Percentiles rank a stretch among this genome's conserved stretches.
Conservation (phyloP, 768 basidiomycete species). For the Thelephora ganbajun region DNA sequence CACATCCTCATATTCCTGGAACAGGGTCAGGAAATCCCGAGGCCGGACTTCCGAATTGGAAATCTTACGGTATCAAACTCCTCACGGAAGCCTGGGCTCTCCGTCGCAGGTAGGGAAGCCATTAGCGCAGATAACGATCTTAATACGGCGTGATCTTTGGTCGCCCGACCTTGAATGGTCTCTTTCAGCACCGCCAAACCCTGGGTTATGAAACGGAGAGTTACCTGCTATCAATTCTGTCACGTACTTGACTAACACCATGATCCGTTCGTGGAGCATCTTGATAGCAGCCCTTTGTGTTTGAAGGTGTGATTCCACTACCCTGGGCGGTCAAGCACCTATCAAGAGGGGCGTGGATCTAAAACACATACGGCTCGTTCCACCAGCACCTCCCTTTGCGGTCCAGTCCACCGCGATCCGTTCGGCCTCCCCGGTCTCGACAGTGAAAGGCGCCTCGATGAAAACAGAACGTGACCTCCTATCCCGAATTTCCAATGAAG, state of each 20-base stretch:
- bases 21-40: background rate
- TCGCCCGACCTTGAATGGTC: conserved; percentile 41
- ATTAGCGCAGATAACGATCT: conserved; percentile 78
- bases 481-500: conserved; percentile 74
- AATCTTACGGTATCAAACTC: conserved; percentile 71
- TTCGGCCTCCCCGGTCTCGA: conserved; percentile 97
- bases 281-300: conserved; percentile 91
- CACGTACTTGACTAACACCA: conserved; percentile 80
- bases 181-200: background rate
- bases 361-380: conserved; percentile 53
- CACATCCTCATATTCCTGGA: conserved; percentile 90
- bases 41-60: background rate
- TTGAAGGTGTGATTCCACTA: conserved; percentile 84
- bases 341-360: background rate
- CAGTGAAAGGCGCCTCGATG: conserved; percentile 72
- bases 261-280: conserved; percentile 89
- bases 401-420: conserved; percentile 97
- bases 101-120: conserved; percentile 78
- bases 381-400: conserved; percentile 71
- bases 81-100: conserved; percentile 67
- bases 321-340: conserved; percentile 3
- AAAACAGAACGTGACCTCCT: conserved; percentile 66
- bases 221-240: conserved; percentile 59
- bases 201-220: conserved; percentile 7
- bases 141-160: conserved; percentile 65